Conservation (phyloP, 352 stramenopile genomes). For the Phytophthora macrochlamydospora region DNA sequence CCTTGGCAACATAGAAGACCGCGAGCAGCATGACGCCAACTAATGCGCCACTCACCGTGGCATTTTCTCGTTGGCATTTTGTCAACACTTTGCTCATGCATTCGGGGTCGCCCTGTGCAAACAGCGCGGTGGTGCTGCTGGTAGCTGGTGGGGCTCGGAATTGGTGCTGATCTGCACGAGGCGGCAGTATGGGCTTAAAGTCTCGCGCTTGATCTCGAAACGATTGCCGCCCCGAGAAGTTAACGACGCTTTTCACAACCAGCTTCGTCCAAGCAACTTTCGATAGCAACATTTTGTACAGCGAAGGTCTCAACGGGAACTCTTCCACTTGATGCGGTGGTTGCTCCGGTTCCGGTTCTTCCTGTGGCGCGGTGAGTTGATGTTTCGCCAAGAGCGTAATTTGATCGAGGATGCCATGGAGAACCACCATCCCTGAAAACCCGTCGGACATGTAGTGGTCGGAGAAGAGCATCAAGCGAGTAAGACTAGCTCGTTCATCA, state of each 20-base stretch:
- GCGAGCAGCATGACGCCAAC: constrained; percentile 19
- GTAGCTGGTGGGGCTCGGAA: constrained; percentile 23
- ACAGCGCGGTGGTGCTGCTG: constrained; percentile 28
- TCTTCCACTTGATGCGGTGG: constrained; percentile 6
- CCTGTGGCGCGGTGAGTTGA: neutral
- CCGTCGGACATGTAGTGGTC: constrained; percentile 62
- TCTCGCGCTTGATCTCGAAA: constrained; percentile 5
- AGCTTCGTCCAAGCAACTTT: constrained; percentile 15
- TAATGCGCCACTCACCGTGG: constrained; percentile 36
- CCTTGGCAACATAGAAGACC: constrained; percentile 16
- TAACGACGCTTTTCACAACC: constrained; percentile 15
- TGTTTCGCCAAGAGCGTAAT: constrained; percentile 3
- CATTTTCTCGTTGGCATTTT: constrained; percentile 30
- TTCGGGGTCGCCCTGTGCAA: constrained; percentile 21
- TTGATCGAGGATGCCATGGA: constrained; percentile 39
- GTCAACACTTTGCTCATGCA: constrained; percentile 24
- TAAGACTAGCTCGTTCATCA: constrained; percentile 6
- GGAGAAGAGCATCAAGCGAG: constrained; percentile 47
- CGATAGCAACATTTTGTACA: constrained; percentile 28
- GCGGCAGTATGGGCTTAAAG: constrained; percentile 22
- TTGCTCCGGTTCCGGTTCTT: constrained; percentile 9
- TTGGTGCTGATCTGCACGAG: constrained; percentile 23
- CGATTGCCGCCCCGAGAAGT: constrained; percentile 1
- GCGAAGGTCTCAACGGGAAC: constrained; percentile 15
- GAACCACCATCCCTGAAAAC: constrained; percentile 36